Conservation (phyloP, 352 stramenopile species). For the Vaucheria bursata region DNA sequence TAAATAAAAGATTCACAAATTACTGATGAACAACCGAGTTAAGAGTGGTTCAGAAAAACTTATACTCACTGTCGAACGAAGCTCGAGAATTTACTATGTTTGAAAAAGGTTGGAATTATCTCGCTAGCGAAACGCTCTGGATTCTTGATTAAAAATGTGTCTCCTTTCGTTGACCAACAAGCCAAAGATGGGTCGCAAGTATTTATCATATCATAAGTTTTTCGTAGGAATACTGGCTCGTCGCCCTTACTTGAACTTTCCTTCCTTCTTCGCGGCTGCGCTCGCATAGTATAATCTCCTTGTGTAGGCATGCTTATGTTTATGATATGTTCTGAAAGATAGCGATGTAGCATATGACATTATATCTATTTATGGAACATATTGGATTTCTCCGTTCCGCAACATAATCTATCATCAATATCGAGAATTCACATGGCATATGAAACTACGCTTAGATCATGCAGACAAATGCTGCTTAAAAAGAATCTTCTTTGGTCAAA, state of each 20-base stretch:
- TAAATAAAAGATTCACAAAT: no score
- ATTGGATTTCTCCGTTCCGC: no score
- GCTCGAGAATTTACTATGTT: slow-evolving; percentile 79
- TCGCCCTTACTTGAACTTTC: slow-evolving; percentile 24
- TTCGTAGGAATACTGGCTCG: slow-evolving; percentile 64
- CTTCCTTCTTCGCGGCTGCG: slow-evolving; percentile 37
- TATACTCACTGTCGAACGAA: slow-evolving; percentile 67
- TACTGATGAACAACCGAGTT: no score
- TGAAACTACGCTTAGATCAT: no score
- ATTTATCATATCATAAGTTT: slow-evolving; percentile 77
- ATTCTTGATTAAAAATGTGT: slow-evolving; percentile 78
- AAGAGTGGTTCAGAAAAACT: no score
- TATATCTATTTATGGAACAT: no score
- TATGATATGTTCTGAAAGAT: not conserved
- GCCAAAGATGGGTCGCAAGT: slow-evolving; percentile 62
- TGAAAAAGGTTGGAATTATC: slow-evolving; percentile 78
- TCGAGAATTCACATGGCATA: no score
- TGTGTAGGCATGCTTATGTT: slow-evolving; percentile 24
- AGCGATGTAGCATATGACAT: not conserved
- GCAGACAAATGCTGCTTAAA: no score
- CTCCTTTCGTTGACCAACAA: slow-evolving; percentile 62
- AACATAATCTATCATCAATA: no score
- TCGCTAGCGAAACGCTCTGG: slow-evolving; percentile 66
- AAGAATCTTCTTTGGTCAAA: no score
- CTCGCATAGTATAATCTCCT: slow-evolving; percentile 41